Base-by-base conservation (phyloP, 1,284 basidiomycete genomes). In the Neonothopanus nambi region DNA sequence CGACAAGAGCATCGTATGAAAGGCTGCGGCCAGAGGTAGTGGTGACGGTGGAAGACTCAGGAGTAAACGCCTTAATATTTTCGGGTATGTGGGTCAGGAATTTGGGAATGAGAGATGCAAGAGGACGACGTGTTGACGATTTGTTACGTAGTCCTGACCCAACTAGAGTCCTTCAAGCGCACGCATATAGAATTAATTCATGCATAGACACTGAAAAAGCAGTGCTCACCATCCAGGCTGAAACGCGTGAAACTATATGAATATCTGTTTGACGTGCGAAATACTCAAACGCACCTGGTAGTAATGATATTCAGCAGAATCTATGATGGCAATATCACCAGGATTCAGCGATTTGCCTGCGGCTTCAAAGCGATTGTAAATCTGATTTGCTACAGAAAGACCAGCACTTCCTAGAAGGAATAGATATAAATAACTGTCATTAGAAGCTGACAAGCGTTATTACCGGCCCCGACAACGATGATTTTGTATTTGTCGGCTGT, bases 1-100 rank as follows among this genome's bases (percentile, higher is more conserved):
- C 90, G 37, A 98, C 86, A 23, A 99, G 80, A 43, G 83, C 80
- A 61, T 98, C 95, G 70, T 98, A 98, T 4, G 79, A 77, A 53
- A 98, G 71, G 52, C 79, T 83, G 40, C 82, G 77, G 28, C 95
- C 94, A 36, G 80, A 76, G 5, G 80, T 74, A 12, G 87, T 87
- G 11, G 82, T 86, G 53, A 98, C 73, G 45, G 85, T 82, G 59
- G 92, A 95, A 12, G 78, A 74, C 21, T 79, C 77, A 1, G 95
- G 95, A 53, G 84, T 79, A 68, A 98, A 95, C 0, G 82, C 67
- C 52, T 84, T 71, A 53, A 95, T 93, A 52, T 87, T 82, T 61
- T 92, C 84, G 37, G 82, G 68, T 61, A 95, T 85, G 64, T 89
- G 87, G 9, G 80, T 75, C 57, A 97, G 82, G 62, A 93, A 81